These are phyloP conservation scores for Pseudevernia furfuracea DNA, from an alignment of 495 filamentous ascomycete genomes.

Conservation along the genomic window DNA sequence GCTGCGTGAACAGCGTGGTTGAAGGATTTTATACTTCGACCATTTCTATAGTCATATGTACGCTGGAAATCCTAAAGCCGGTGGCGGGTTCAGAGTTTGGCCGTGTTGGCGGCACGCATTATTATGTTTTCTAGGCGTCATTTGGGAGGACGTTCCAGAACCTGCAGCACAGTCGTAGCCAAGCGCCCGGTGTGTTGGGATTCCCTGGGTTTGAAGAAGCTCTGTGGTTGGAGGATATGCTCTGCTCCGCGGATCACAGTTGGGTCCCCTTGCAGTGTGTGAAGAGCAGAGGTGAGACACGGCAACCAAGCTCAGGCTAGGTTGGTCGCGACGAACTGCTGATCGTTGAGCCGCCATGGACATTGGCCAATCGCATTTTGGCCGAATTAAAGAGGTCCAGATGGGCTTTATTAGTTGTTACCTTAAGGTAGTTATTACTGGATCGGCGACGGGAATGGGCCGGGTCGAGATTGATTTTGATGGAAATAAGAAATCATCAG, in stretches of 20 bases:
- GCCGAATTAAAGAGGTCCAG: neutral
- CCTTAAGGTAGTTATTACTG: too few species aligned
- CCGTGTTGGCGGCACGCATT: conserved; percentile 1
- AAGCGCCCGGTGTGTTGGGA: conserved; percentile 11
- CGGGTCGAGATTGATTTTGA: neutral
- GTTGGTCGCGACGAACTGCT: conserved; percentile 3
- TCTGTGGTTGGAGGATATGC: neutral
- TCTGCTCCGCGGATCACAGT: neutral
- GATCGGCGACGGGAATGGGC: conserved; percentile 1
- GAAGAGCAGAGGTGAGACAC: neutral
- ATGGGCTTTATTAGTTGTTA: too few species aligned
- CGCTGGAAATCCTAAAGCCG: too few species aligned
- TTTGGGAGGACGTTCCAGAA: conserved; percentile 16
- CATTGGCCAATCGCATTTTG: neutral
- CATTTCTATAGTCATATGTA: too few species aligned
- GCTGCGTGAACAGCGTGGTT: too few species aligned
- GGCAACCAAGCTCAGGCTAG: too few species aligned
- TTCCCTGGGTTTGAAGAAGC: too few species aligned
- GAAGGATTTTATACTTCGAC: too few species aligned
- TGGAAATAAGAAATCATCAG: neutral
- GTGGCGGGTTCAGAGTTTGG: neutral
- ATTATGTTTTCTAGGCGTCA: conserved; percentile 1
- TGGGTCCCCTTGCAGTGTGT: too few species aligned
- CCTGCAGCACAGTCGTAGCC: neutral
- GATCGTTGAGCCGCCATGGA: neutral